Conservation (phyloP, 2,329 filamentous ascomycete genomes). For the Apiospora kogelbergensis region DNA sequence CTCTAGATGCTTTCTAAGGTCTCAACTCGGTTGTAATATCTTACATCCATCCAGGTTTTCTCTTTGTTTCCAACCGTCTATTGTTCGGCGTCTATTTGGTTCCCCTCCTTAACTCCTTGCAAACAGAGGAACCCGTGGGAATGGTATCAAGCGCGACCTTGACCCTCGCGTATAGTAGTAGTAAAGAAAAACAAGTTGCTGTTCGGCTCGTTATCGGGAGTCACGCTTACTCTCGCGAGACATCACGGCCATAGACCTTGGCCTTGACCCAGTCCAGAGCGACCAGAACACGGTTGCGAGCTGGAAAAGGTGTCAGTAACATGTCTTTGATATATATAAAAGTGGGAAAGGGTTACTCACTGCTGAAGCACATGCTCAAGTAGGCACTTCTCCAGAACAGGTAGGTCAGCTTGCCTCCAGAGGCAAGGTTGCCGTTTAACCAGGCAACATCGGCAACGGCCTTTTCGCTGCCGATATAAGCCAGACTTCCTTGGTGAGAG, state of each 20-base stretch:
- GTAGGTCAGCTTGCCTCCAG: constrained; percentile 91
- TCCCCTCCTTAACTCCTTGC: constrained; percentile 12
- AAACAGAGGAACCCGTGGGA: constrained; percentile 6
- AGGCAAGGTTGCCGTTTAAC: constrained; percentile 95
- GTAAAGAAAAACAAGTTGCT: constrained; percentile 7
- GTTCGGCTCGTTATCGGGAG: background rate
- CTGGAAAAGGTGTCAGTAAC: constrained; percentile 43
- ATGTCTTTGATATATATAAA: background rate
- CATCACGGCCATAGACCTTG: constrained; percentile 93
- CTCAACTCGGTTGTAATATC: background rate
- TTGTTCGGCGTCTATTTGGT: constrained; percentile 12
- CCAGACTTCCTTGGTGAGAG: constrained; percentile 93
- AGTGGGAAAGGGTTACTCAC: constrained; percentile 56
- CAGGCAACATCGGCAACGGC: constrained; percentile 96
- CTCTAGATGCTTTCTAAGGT: background rate
- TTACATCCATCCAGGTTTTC: background rate
- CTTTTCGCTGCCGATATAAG: constrained; percentile 98
- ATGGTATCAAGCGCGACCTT: constrained; percentile 13
- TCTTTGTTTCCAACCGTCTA: constrained; percentile 13
- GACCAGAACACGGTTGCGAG: constrained; percentile 91
- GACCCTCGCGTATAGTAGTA: constrained; percentile 7
- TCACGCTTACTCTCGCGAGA: constrained; percentile 70
- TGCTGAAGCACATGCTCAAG: constrained; percentile 99
- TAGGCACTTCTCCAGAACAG: constrained; percentile 98
- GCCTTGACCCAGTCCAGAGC: constrained; percentile 96